Evolutionary conservation across 2,329 filamentous ascomycete species (phyloP), one percentile per base, ranked within the genome.

Genomic region (Orbilia blumenaviensis): DNA sequence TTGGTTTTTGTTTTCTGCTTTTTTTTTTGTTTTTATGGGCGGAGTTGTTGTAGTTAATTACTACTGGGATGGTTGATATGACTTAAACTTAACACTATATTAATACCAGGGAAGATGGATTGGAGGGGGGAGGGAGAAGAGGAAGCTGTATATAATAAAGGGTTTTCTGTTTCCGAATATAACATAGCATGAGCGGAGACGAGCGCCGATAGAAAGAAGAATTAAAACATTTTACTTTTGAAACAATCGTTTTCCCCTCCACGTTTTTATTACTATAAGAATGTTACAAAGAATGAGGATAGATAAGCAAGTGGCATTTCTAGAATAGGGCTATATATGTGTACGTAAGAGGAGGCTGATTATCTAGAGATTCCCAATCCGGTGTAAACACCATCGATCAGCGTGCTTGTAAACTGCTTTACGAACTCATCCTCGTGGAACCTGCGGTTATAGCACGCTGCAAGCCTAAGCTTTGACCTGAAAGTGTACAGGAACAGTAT

Each of bases 1-100:
- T n/a, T n/a, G n/a, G n/a, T 18, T 54, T 34, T 54, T 29, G 12
- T 16, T n/a, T 29, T 29, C 14, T 48, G 25, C n/a, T 25, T 27
- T 48, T 12, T 29, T 29, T 25, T 48, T 48, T 27, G 10, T 27
- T 48, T 12, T 48, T 48, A 18, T 54, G 48, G 48, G 27, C 48
- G 48, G 48, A 54, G 48, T 54, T 54, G 48, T 34, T 25, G 48
- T 27, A 54, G 48, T 54, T 54, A 29, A 16, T 25, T 54, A 36
- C 8, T 54, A 21, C 29, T 21, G 48, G 48, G 36, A n/a, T n/a
- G 34, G 27, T 34, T 34, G 48, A 36, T 12, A 54, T 12, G 7
- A 3, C 14, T 34, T 18, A 7, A 2, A 18, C 4, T 36, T 34
- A 9, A 34, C 10, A 54, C 7, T 44, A 52, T 52, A 52, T 16